Evolutionary conservation across 208 protist genomes (phyloP).

Genomic region (Naegleria fowleri): DNA sequence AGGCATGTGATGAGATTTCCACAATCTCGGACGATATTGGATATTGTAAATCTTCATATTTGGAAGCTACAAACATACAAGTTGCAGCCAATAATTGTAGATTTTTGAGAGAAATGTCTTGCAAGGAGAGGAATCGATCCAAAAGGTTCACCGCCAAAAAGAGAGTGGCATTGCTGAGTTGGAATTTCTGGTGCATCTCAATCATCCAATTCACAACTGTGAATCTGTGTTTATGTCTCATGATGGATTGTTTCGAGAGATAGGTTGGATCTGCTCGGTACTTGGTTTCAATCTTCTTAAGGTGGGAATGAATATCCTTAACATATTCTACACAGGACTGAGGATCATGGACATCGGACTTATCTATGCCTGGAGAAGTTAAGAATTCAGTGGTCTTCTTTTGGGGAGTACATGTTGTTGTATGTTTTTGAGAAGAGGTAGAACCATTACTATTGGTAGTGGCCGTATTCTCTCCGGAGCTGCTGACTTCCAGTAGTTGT

Average conservation of each 20-base stretch:
- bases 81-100: slow-evolving; percentile 78
- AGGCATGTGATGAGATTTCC: slow-evolving; percentile 85
- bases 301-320: neutral
- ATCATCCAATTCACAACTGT: slow-evolving; percentile 97
- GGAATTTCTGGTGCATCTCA: slow-evolving; percentile 95
- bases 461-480: too few relatives aligned
- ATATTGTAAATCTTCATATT: slow-evolving; percentile 90
- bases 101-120: slow-evolving; percentile 37
- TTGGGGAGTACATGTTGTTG: neutral
- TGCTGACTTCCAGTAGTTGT: too few relatives aligned
- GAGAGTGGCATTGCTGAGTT: slow-evolving; percentile 89
- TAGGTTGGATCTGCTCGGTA: slow-evolving; percentile 1
- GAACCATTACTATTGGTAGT: too few relatives aligned
- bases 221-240: slow-evolving; percentile 93
- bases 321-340: neutral
- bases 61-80: slow-evolving; percentile 73
- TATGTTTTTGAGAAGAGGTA: neutral
- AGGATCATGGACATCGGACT: neutral
- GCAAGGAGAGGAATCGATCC: slow-evolving; percentile 76
- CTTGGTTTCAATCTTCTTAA: slow-evolving; percentile 6
- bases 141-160: slow-evolving; percentile 93
- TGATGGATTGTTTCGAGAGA: slow-evolving; percentile 58
- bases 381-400: neutral
- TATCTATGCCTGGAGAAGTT: neutral
- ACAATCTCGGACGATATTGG: slow-evolving; percentile 84